phyloP scores from a whole-genome alignment of 768 basidiomycete genomes.

The Dioszegia aurantiaca region DNA sequence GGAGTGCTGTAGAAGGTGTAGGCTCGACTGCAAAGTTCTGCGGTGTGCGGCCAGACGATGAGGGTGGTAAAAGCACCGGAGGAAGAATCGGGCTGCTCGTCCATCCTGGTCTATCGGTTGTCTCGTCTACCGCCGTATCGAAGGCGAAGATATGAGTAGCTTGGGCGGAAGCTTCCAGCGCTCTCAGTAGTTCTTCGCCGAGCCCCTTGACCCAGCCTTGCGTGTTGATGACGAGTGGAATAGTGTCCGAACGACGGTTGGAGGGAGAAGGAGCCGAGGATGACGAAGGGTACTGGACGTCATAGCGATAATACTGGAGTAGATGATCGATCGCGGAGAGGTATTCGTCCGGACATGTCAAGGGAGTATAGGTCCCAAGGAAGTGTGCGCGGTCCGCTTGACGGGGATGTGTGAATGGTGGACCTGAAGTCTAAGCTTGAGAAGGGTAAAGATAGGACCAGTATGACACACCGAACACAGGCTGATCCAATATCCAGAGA shows the following conservation, averaged over 20 bases:
- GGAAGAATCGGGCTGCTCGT: constrained; percentile 25
- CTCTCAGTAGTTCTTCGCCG: constrained; percentile 70
- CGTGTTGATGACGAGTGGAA: constrained; percentile 88
- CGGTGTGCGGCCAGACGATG: constrained; percentile 5
- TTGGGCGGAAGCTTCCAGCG: constrained; percentile 66
- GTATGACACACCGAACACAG: constrained; percentile 64
- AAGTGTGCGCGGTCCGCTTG: constrained; percentile 73
- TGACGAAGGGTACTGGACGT: constrained; percentile 57
- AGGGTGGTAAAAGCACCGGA: constrained; percentile 1
- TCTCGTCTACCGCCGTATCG: constrained; percentile 19
- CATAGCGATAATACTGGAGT: constrained; percentile 58
- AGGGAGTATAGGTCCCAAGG: constrained; percentile 74
- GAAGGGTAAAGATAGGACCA: no score
- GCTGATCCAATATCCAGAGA: constrained; percentile 66
- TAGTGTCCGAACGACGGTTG: constrained; percentile 58
- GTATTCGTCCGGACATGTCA: constrained; percentile 73
- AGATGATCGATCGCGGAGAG: constrained; percentile 66
- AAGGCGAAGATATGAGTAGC: constrained; percentile 62
- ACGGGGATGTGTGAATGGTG: constrained; percentile 78
- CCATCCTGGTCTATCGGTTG: constrained; percentile 23
- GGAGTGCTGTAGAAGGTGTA: constrained; percentile 57
- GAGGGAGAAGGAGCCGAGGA: constrained; percentile 13
- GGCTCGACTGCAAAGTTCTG: constrained; percentile 51
- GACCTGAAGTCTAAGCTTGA: constrained; percentile 58
- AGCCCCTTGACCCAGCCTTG: constrained; percentile 97